Base-by-base conservation (phyloP, 805 yeast genomes). In the Yarrowia sp. region DNA sequence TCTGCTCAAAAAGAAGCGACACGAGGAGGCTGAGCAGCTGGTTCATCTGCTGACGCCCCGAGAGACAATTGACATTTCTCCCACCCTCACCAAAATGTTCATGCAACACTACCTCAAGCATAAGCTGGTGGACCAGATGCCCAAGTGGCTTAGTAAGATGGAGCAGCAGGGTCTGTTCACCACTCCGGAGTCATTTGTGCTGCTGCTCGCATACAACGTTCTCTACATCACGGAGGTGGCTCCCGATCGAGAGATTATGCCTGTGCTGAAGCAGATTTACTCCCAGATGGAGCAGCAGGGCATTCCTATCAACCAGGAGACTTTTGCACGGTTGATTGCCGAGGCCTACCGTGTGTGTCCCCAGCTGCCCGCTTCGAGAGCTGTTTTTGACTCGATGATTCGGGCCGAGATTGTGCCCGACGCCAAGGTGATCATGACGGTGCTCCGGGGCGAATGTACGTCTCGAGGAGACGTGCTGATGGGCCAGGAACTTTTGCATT, bases 171-270 rank as follows among this genome's bases (percentile, higher is more conserved):
- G 51, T 41, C 32, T 41, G 40, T 58, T 58, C 17, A 58, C 49
- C 2, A 58, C 49, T 5, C 63, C 63, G 8, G 49, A 64, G 54
- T 51, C 66, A 43, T 56, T 64, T 17, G 67, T 56, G 35, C 41
- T 64, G 49, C 22, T 44, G 12, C 30, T 41, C 28, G 21, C 28
- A 3, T 64, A 44, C 41, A 40, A 56, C 36, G 54, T 46, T 6
- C 33, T 54, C 17, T 54, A 54, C 26, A 41, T 58, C 32, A 58
- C 63, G 5, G 51, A 41, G 41, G 51, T 33, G 9, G 30, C 51
- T 14, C 63, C 49, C 4, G 41, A 58, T 2, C 28, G 41, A 3
- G 30, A 28, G 11, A 9, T 58, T 14, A 11, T n/a, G 21, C 63
- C 63, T 16, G 51, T 58, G 14, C 51, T 58, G 5, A 30, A 41